phyloP scores from a whole-genome alignment of 1,284 basidiomycete genomes.

The Trichosporon asahii region DNA sequence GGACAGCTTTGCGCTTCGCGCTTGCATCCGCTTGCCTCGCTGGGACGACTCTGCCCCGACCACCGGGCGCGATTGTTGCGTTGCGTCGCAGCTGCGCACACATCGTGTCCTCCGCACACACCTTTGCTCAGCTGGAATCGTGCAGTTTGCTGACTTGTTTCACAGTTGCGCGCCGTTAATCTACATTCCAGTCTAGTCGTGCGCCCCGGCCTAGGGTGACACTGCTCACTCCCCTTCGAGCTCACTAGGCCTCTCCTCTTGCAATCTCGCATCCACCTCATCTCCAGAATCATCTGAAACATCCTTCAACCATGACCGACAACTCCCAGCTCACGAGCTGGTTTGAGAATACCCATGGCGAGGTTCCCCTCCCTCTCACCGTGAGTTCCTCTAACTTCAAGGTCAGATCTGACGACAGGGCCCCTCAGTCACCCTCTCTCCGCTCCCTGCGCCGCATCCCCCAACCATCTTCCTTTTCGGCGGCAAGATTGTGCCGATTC shows the following conservation, averaged over 20 bases:
- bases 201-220: conserved; percentile 6
- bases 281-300: neutral
- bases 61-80: neutral
- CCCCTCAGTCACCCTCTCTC: conserved; percentile 46
- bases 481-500: conserved; percentile 76
- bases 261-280: neutral
- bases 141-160: neutral
- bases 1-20: too few relatives aligned
- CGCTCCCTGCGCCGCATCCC: conserved; percentile 34
- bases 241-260: neutral
- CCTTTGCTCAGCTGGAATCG: neutral
- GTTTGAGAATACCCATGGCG: conserved; percentile 73
- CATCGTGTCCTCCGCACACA: neutral
- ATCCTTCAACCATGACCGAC: conserved; percentile 16
- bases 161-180: neutral
- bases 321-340: conserved; percentile 69
- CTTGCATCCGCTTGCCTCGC: neutral
- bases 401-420: conserved; percentile 29
- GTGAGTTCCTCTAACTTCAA: conserved; percentile 54
- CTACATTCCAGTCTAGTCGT: neutral
- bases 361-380: conserved; percentile 82
- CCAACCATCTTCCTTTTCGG: conserved; percentile 59
- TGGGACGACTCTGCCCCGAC: neutral
- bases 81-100: neutral
- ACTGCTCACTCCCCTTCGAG: neutral